phyloP scores from a whole-genome alignment of 129 eudicot species.

The Pulicaria dysenterica region DNA sequence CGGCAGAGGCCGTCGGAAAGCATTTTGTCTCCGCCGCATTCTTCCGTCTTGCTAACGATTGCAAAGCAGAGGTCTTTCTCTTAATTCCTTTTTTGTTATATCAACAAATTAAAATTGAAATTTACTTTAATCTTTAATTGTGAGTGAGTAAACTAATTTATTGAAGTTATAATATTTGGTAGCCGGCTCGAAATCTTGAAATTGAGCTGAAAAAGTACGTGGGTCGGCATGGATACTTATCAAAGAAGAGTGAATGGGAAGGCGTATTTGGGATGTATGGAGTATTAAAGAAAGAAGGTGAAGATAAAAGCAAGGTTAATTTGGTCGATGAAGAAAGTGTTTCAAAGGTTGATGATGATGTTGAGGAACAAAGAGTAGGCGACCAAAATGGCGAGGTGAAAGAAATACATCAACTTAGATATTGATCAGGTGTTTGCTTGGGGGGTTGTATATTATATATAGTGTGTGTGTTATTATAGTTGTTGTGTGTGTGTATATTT shows the following conservation, averaged over 20 bases:
- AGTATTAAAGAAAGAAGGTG: constrained; percentile 38
- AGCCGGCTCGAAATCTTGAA: constrained; percentile 53
- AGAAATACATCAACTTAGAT: background rate
- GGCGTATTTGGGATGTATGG: constrained; percentile 48
- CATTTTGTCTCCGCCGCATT: constrained; percentile 68
- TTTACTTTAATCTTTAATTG: background rate
- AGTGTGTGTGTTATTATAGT: constrained; percentile 4
- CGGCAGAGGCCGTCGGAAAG: constrained; percentile 65
- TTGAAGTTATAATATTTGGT: background rate
- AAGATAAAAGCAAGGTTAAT: constrained; percentile 9
- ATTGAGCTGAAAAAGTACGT: constrained; percentile 58
- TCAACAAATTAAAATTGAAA: background rate
- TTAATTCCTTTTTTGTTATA: background rate
- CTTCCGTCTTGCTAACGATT: constrained; percentile 56
- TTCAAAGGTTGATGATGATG: constrained; percentile 14
- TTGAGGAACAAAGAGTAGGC: background rate
- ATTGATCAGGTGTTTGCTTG: too few relatives aligned
- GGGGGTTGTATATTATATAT: too few relatives aligned
- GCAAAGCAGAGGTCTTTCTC: constrained; percentile 62
- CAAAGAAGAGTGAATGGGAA: constrained; percentile 47
- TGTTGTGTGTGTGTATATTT: background rate
- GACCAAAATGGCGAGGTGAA: constrained; percentile 2
- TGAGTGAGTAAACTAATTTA: too few relatives aligned
- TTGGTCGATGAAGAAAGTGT: background rate
- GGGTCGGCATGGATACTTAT: constrained; percentile 42